Evolutionary conservation across 306 rosid genomes (phyloP), one percentile per base, ranked within the genome.

Genomic region (Corylus avellana): DNA sequence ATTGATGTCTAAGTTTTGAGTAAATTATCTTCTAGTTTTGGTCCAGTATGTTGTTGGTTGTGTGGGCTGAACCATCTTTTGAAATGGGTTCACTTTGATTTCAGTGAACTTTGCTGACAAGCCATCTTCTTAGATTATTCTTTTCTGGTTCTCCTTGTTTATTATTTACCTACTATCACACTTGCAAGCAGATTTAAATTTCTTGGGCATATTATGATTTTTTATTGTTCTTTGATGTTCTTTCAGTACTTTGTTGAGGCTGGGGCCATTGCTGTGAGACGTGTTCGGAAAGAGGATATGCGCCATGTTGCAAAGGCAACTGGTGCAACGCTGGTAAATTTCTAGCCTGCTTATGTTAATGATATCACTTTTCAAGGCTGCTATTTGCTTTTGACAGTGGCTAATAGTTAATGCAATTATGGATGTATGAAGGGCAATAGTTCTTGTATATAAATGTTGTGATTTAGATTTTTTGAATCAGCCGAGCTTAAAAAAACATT

Each of bases 221-320:
- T 32, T 58, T 53, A 70, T 51, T 75, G 44, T 71, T 66, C 44
- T 42, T 81, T 79, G 27, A 46, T 84, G 61, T 72, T 76, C 55
- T 74, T 81, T 75, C 94, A 96, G 99, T 96, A 93, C 83, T 96
- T 96, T 84, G 99, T 96, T 78, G 98, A 91, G 91, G 97, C 91
- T 73, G 98, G 98, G 55, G 98, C 99, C 58, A 93, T 96, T 50
- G 99, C 98, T 74, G 98, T 96, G 17, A 89, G 98, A 77, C 97
- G 99, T 71, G 97, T 96, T 61, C 85, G 86, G 75, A 96, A 93
- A 82, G 99, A 96, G 83, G 97, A 96, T 79, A 96, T 96, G 96
- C 99, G 98, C 57, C 99, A 96, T 82, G 97, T 96, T 79, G 98
- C 99, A 61, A 96, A 96, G 87, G 98, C 99, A 55, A 96, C 99